A percentile compares a stretch with the other conserved stretches of the same genome.
Evolutionary conservation across 2,329 filamentous ascomycete species (phyloP).

Genomic region (Leptographium lundbergii): DNA sequence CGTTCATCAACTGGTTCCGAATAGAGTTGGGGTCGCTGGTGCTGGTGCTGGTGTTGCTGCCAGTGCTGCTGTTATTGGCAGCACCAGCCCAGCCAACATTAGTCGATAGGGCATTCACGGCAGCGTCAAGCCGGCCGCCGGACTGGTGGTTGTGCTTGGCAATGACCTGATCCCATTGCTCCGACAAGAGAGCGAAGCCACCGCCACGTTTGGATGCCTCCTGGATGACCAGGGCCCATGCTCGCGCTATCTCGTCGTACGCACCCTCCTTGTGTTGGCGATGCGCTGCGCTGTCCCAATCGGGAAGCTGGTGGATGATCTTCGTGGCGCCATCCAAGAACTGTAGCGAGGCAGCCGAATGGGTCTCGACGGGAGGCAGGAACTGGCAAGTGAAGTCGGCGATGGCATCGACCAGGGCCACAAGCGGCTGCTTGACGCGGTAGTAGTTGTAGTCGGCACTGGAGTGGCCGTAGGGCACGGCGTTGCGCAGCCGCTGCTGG

Average conservation of each 20-base stretch:
- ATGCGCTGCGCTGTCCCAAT: constrained; percentile 82
- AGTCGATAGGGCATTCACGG: constrained; percentile 62
- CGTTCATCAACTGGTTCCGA: constrained; percentile 48
- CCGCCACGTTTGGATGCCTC: constrained; percentile 86
- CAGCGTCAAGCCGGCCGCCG: constrained; percentile 66
- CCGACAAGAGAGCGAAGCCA: constrained; percentile 71
- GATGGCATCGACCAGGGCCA: constrained; percentile 74
- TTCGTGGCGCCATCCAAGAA: constrained; percentile 86
- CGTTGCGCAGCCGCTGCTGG: constrained; percentile 60
- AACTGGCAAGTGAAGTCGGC: constrained; percentile 94
- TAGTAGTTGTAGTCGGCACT: constrained; percentile 93
- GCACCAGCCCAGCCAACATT: constrained; percentile 67
- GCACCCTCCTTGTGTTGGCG: constrained; percentile 89
- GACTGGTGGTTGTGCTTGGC: constrained; percentile 80
- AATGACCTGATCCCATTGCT: constrained; percentile 83
- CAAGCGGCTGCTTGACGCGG: constrained; percentile 69
- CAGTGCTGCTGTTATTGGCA: constrained; percentile 36
- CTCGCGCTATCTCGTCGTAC: constrained; percentile 89
- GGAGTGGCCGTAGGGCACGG: constrained; percentile 76
- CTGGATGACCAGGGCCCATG: constrained; percentile 82
- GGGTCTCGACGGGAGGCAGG: constrained; percentile 77
- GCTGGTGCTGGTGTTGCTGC: constrained; percentile 20
- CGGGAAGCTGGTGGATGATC: constrained; percentile 75
- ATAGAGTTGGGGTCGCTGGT: constrained; percentile 43
- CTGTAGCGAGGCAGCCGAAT: constrained; percentile 69